phyloP scores from a whole-genome alignment of 768 basidiomycete genomes.

The Chiua virens region DNA sequence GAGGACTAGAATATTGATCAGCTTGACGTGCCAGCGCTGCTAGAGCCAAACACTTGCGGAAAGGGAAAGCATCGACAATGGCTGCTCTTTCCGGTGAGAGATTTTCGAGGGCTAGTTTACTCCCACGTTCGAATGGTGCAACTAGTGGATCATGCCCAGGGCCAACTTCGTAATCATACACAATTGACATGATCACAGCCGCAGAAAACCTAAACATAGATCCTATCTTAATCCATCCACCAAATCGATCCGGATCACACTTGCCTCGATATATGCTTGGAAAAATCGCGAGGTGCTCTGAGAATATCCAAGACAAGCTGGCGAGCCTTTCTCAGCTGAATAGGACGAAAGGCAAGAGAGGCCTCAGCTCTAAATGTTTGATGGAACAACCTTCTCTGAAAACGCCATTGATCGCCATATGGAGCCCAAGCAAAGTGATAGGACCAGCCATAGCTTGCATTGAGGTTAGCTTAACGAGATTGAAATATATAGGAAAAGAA shows the following conservation, averaged over 20 bases:
- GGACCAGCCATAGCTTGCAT: constrained; percentile 22
- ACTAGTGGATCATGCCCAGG: constrained; percentile 38
- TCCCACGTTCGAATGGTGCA: constrained; percentile 35
- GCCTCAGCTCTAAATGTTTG: constrained; percentile 24
- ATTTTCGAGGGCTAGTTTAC: constrained; percentile 11
- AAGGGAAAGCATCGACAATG: constrained; percentile 21
- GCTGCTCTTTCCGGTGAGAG: constrained; percentile 15
- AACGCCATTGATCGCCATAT: constrained; percentile 25
- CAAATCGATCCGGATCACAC: too few relatives aligned
- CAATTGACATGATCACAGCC: constrained; percentile 38
- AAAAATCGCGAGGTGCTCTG: background rate
- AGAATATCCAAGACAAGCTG: constrained; percentile 18
- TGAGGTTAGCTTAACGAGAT: background rate
- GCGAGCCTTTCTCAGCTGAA: constrained; percentile 19
- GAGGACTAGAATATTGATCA: too few relatives aligned
- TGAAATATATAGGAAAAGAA: background rate
- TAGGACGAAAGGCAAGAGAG: constrained; percentile 3
- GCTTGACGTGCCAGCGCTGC: too few relatives aligned
- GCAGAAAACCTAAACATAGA: constrained; percentile 29
- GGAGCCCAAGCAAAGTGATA: constrained; percentile 15
- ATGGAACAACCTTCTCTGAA: constrained; percentile 22
- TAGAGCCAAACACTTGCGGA: constrained; percentile 15
- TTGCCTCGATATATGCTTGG: constrained; percentile 8
- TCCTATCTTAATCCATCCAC: background rate
- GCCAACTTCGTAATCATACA: constrained; percentile 40